phyloP scores from a whole-genome alignment of 805 yeast species.

The Vanderwaltozyma tropicalis region DNA sequence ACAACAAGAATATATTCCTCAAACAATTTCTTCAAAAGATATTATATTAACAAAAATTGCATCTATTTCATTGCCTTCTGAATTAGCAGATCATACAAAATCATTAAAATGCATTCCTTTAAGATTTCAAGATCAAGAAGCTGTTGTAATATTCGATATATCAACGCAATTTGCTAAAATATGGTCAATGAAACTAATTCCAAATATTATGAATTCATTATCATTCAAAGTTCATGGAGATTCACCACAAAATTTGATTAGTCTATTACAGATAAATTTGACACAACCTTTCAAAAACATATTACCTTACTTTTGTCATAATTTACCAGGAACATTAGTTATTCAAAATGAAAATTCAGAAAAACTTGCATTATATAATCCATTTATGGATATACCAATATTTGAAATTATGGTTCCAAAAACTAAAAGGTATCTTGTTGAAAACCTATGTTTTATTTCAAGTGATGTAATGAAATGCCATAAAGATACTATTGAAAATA shows the following conservation, averaged over 20 bases:
- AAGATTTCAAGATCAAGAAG: slow-evolving; percentile 46
- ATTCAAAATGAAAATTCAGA: slow-evolving; percentile 22
- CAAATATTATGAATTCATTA: slow-evolving; percentile 16
- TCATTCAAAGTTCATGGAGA: slow-evolving; percentile 22
- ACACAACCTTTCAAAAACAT: neutral
- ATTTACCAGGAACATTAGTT: slow-evolving; percentile 29
- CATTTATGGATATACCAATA: slow-evolving; percentile 18
- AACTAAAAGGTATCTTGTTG: slow-evolving; percentile 21
- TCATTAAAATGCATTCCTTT: slow-evolving; percentile 13
- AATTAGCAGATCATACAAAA: slow-evolving; percentile 29
- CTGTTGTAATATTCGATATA: slow-evolving; percentile 44
- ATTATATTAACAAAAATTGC: slow-evolving; percentile 57
- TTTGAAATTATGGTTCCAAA: neutral
- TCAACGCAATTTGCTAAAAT: slow-evolving; percentile 36
- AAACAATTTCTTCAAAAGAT: slow-evolving; percentile 47
- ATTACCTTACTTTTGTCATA: neutral
- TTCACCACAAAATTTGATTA: slow-evolving; percentile 15
- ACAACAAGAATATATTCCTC: slow-evolving; percentile 6
- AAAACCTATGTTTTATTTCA: slow-evolving; percentile 38
- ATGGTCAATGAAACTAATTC: slow-evolving; percentile 31
- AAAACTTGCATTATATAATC: slow-evolving; percentile 27
- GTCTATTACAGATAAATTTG: neutral
- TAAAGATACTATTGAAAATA: slow-evolving; percentile 20
- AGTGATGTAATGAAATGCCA: slow-evolving; percentile 28
- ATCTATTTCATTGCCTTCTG: slow-evolving; percentile 25